Conservation (phyloP, 1,139 yeast genomes). For the Suhomyces bolitotheri region DNA sequence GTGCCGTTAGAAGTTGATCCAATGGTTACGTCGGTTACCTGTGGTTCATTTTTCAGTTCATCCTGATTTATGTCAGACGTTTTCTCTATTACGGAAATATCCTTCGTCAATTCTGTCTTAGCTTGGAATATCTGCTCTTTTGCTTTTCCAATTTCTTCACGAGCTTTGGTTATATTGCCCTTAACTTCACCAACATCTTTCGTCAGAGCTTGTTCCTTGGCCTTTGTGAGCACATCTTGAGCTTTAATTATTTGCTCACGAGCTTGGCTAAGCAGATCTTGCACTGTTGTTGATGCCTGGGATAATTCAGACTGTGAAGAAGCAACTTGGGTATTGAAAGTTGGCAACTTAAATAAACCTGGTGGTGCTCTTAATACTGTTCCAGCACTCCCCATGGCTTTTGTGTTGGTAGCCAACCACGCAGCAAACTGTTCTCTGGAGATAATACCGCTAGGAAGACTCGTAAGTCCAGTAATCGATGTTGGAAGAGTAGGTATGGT, state of each 20-base stretch:
- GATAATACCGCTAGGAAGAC: constrained; percentile 5
- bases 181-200: background rate
- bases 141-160: background rate
- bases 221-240: background rate
- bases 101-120: background rate
- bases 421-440: constrained; percentile 8
- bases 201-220: background rate
- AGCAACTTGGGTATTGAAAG: background rate
- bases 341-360: constrained; percentile 5
- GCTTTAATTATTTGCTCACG: background rate
- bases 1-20: no score
- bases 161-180: background rate
- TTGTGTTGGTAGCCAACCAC: constrained; percentile 8
- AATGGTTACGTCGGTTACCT: no score
- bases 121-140: background rate
- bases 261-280: background rate
- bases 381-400: constrained; percentile 2
- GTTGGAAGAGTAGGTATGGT: background rate
- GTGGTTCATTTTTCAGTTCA: no score
- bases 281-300: background rate
- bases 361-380: constrained; percentile 2
- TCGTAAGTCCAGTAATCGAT: constrained; percentile 2
- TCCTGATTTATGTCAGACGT: no score
- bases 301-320: background rate
- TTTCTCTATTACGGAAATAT: no score